These are phyloP conservation scores for Daedaleopsis nitida DNA, from an alignment of 768 basidiomycete genomes.

Conservation along the genomic window DNA sequence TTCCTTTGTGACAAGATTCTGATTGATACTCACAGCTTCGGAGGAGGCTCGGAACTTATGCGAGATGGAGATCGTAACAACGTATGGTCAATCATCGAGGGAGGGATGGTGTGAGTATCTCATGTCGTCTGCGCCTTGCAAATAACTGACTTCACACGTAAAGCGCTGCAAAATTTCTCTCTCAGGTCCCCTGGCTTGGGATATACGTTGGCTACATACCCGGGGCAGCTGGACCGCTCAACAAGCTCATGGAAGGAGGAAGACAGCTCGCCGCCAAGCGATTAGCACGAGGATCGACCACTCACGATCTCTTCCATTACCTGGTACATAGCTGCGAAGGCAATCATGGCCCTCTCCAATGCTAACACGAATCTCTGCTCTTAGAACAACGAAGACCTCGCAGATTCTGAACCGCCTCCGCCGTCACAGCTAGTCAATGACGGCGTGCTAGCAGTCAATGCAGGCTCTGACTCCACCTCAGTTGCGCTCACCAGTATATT, in stretches of 20 bases:
- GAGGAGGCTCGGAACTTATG: conserved; percentile 37
- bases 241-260: not conserved
- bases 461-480: conserved; percentile 34
- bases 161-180: not conserved
- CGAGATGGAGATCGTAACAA: conserved; percentile 38
- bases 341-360: not conserved
- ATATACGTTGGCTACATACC: conserved; percentile 8
- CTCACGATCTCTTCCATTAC: conserved; percentile 3
- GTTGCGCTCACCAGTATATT: conserved; percentile 27
- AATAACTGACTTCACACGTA: not conserved
- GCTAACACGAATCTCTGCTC: not conserved
- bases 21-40: not conserved
- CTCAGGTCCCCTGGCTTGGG: conserved; percentile 15
- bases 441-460: conserved; percentile 28
- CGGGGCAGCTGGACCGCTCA: not conserved
- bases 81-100: conserved; percentile 46
- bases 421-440: conserved; percentile 9
- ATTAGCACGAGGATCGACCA: not conserved
- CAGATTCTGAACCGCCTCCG: conserved; percentile 4
- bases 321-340: not conserved
- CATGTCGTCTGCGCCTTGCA: not conserved
- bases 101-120: conserved; percentile 43
- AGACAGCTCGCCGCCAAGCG: not conserved
- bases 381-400: conserved; percentile 20
- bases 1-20: not conserved